A percentile compares a stretch with the other conserved stretches of the same genome.
Conservation (phyloP, 768 basidiomycete species). For the Amanita muscaria region DNA sequence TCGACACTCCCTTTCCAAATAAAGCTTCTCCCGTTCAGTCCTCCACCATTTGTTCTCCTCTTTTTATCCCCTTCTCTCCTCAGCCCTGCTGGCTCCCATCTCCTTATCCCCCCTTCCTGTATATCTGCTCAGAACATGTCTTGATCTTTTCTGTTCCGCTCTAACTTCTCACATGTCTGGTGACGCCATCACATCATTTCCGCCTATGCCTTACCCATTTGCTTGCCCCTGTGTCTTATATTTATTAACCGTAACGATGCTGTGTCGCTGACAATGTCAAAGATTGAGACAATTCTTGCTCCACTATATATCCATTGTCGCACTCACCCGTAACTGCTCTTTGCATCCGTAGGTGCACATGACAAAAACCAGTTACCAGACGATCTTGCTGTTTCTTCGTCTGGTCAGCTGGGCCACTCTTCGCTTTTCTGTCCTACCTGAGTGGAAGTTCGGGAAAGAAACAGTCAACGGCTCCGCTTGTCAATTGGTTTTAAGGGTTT, state of each 20-base stretch:
- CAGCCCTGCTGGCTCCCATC: constrained; percentile 25
- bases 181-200: constrained; percentile 9
- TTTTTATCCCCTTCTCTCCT: constrained; percentile 17
- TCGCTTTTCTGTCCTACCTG: too few relatives aligned
- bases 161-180: constrained; percentile 30
- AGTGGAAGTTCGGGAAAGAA: too few relatives aligned
- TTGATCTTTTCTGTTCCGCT: constrained; percentile 5
- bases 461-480: too few relatives aligned
- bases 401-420: too few relatives aligned
- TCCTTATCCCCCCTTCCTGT: constrained; percentile 16
- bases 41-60: constrained; percentile 16
- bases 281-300: too few relatives aligned
- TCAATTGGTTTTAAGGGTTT: too few relatives aligned
- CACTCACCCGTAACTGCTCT: too few relatives aligned
- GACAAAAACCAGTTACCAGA: too few relatives aligned
- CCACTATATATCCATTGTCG: too few relatives aligned
- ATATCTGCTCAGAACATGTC: background rate
- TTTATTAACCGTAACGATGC: background rate
- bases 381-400: too few relatives aligned
- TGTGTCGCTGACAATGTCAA: too few relatives aligned
- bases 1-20: constrained; percentile 10
- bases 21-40: constrained; percentile 13
- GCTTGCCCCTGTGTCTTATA: constrained; percentile 7
- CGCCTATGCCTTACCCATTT: constrained; percentile 6
- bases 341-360: too few relatives aligned